A percentile compares a stretch with the other conserved stretches of the same genome.
Conservation (phyloP, 2,329 filamentous ascomycete genomes). For the Geoglossum cookeanum region DNA sequence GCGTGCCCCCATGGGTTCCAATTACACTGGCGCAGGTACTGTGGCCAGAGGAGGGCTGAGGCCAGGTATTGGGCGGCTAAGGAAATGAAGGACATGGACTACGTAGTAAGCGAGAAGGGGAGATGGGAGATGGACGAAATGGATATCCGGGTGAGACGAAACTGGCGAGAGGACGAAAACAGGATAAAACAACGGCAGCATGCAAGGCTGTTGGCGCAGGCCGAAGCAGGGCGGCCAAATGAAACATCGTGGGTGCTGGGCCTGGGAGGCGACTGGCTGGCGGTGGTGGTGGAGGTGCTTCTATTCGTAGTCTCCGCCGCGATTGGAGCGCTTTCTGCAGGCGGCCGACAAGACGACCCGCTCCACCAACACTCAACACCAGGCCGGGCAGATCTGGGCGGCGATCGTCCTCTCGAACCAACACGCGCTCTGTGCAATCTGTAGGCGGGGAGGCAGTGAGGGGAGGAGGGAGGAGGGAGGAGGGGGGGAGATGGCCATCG, state of each 20-base stretch:
- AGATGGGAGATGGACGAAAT: neutral
- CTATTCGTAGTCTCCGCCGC: neutral
- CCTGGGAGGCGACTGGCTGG: neutral
- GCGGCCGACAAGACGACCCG: neutral
- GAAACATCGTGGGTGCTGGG: neutral
- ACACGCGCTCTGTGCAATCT: too few relatives aligned
- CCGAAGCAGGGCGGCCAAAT: neutral
- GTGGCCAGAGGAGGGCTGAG: neutral
- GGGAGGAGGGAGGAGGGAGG: too few relatives aligned
- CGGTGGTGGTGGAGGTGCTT: neutral
- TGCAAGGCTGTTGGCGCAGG: neutral
- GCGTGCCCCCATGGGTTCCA: neutral
- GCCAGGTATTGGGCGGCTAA: neutral
- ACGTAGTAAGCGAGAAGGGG: neutral
- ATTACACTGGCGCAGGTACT: neutral
- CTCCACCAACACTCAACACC: neutral
- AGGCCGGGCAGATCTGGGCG: too few relatives aligned
- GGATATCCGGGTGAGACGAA: neutral
- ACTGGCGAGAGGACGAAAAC: neutral
- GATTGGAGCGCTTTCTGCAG: neutral
- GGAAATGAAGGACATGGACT: neutral
- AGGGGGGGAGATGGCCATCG: too few relatives aligned
- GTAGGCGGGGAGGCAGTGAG: too few relatives aligned
- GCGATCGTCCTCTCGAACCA: too few relatives aligned
- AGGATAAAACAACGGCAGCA: neutral